Conservation (phyloP, 1,284 basidiomycete genomes). For the Melampsora occidentalis region DNA sequence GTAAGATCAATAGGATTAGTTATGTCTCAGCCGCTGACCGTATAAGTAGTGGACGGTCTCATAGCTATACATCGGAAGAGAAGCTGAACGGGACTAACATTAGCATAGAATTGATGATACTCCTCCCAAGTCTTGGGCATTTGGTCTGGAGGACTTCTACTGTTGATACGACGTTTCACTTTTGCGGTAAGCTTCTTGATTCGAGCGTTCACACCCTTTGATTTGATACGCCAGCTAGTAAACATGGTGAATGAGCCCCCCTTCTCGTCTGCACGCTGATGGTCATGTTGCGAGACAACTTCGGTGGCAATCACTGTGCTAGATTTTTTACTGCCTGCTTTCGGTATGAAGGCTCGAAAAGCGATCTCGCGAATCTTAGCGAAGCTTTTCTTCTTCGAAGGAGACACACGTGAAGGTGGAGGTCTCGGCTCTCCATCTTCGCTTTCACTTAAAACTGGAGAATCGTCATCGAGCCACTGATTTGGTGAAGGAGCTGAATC, state of each 20-base stretch:
- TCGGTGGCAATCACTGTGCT: not conserved
- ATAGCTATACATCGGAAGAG: not conserved
- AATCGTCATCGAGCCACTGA: not conserved
- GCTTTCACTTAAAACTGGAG: conserved; percentile 32
- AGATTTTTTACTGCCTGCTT: conserved; percentile 1
- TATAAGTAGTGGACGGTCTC: not conserved
- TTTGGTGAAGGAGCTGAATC: not conserved
- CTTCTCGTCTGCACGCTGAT: not conserved
- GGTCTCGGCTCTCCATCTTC: conserved; percentile 6
- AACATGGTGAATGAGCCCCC: conserved; percentile 1
- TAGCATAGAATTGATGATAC: conserved; percentile 46
- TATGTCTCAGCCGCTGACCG: no score
- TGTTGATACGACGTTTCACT: conserved; percentile 40
- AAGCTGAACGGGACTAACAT: conserved; percentile 41
- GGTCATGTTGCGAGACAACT: not conserved
- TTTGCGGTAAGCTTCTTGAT: conserved; percentile 19
- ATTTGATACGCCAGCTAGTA: conserved; percentile 25
- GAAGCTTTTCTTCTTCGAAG: conserved; percentile 9
- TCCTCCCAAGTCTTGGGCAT: conserved; percentile 48
- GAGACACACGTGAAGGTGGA: not conserved
- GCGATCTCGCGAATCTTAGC: not conserved
- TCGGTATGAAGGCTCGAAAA: conserved; percentile 4
- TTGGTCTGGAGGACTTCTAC: conserved; percentile 46
- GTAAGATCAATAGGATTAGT: not conserved
- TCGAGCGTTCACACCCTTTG: conserved; percentile 6